Percentiles rank a stretch among this genome's conserved stretches.
These are phyloP conservation scores for Zizania palustris DNA, from an alignment of 202 grass and related monocot genomes.

Conservation along the genomic window DNA sequence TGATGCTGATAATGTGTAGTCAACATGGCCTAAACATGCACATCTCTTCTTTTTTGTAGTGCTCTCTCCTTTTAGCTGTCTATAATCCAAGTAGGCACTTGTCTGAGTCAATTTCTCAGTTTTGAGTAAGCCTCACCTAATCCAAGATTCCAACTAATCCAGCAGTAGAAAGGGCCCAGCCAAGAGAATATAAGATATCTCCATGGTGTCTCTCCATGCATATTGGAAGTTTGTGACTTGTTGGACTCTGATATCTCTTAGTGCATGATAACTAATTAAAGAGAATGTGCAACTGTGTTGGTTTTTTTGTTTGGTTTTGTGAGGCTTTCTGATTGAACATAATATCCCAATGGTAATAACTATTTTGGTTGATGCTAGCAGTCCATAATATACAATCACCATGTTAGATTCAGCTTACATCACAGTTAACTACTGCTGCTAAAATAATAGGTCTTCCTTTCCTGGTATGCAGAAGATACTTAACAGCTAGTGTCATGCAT, in stretches of 20 bases:
- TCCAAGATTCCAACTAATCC: constrained; percentile 6
- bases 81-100: not conserved
- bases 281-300: not conserved
- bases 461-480: not conserved
- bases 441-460: constrained; percentile 25
- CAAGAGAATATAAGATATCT: not conserved
- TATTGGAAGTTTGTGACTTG: constrained; percentile 6
- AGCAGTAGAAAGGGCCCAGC: constrained; percentile 7
- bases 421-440: constrained; percentile 13
- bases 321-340: no score
- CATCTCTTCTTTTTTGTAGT: constrained; percentile 21
- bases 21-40: constrained; percentile 24
- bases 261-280: not conserved
- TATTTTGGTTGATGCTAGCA: not conserved
- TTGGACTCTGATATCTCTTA: not conserved
- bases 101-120: not conserved
- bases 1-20: not conserved
- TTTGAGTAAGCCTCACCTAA: not conserved
- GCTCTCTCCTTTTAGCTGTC: not conserved
- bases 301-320: no score
- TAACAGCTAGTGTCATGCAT: not conserved
- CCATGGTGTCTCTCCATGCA: not conserved
- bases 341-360: not conserved
- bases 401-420: constrained; percentile 7
- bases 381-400: not conserved